Base-by-base conservation (phyloP, 805 yeast species). In the Candida corydali region DNA sequence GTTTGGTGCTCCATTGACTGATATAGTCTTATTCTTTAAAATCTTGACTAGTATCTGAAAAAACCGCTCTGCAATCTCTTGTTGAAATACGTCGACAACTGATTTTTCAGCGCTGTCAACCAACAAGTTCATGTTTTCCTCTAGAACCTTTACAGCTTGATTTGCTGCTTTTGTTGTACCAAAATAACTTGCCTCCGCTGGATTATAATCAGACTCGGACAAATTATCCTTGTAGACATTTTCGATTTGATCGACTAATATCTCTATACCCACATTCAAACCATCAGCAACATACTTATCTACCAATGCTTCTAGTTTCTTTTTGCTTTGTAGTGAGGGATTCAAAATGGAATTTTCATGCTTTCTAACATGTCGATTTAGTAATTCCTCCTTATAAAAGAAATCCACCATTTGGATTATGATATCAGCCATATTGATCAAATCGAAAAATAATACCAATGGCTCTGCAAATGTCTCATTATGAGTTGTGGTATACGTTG, bases 281-380 rank as follows among this genome's bases (percentile, higher is more conserved):
- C 98, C 98, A 51, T 84, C 85, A 0, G 98, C 98, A 14, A 93
- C 96, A 52, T 74, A 82, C 37, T 79, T 86, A 57, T 93, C 98
- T 8, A 93, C 73, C 61, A 78, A 65, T 6, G 77, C 77, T 52
- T 93, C 98, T 42, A 93, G 76, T 40, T 74, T 75, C 52, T 87
- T 85, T 52, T 93, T 94, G 26, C 80, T 75, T 49, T 82, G 86
- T 33, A 87, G 76, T 6, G 91, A 74, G 5, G 81, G 82, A 41
- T 86, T 80, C 37, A 87, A 68, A 50, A 89, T 86, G 43, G 93
- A 95, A 40, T 75, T 71, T 44, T 82, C 84, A 38, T 79, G 75
- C 47, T 81, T 79, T 18, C 87, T 77, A 16, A 86, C 70, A 29
- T 68, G 64, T 26, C 73, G 68, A 36, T 65, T 57, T 6, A 78